Percentiles rank a stretch among this genome's conserved stretches.
phyloP scores from a whole-genome alignment of 2,329 filamentous ascomycete genomes.

The Hymenoscyphus linearis region DNA sequence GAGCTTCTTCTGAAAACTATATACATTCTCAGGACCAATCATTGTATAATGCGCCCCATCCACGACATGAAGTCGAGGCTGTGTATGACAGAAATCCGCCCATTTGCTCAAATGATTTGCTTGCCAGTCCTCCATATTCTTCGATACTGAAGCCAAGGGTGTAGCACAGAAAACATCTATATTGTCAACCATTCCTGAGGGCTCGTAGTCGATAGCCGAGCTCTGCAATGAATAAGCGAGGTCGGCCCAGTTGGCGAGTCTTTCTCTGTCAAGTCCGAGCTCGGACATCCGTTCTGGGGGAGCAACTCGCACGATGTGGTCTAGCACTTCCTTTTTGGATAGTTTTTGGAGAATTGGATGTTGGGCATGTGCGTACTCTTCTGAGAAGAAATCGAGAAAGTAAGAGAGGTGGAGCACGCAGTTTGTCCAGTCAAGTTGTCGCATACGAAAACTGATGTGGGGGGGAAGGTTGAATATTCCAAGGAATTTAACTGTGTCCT shows the following conservation, averaged over 20 bases:
- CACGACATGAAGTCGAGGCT: not conserved
- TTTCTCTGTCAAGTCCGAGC: not conserved
- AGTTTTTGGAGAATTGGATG: not conserved
- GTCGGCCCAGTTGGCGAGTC: not conserved
- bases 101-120: not conserved
- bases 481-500: not conserved
- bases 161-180: not conserved
- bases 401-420: not conserved
- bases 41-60: slow-evolving; percentile 8
- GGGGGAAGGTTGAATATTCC: not conserved
- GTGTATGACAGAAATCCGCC: not conserved
- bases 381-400: not conserved
- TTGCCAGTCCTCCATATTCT: not conserved
- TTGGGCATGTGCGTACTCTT: not conserved
- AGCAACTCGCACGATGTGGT: not conserved
- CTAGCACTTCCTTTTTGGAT: not conserved
- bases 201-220: not conserved
- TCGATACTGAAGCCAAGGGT: not conserved
- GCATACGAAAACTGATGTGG: not conserved
- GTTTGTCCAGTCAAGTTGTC: not conserved
- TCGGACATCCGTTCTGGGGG: not conserved
- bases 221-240: not conserved
- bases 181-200: not conserved
- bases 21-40: slow-evolving; percentile 5
- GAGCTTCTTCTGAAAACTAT: slow-evolving; percentile 4